These are phyloP conservation scores for Aspergillus fructus DNA, from an alignment of 2,329 filamentous ascomycete species.

Conservation along the genomic window DNA sequence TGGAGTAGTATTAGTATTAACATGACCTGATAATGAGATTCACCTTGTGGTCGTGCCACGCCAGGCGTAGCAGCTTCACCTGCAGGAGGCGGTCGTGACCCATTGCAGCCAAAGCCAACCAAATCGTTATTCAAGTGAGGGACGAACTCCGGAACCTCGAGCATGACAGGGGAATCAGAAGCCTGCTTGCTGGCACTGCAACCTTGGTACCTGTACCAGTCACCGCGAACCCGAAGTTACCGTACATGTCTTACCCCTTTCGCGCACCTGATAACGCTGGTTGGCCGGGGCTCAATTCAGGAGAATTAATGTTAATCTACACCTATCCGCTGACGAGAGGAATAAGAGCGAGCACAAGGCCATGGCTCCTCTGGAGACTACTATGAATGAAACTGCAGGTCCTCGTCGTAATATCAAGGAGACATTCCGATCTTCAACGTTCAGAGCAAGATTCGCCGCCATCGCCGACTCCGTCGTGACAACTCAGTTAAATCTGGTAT, in stretches of 20 bases:
- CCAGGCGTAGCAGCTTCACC: neutral
- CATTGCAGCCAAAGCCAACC: neutral
- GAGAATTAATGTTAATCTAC: slow-evolving; percentile 9
- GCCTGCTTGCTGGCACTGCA: too few relatives aligned
- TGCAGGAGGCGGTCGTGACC: neutral
- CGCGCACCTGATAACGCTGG: slow-evolving; percentile 12
- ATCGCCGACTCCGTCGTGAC: neutral
- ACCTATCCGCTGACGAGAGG: neutral
- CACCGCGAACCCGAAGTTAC: slow-evolving; percentile 3
- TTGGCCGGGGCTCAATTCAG: slow-evolving; percentile 16
- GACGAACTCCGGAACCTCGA: neutral
- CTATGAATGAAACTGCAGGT: neutral
- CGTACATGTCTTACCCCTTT: slow-evolving; percentile 19
- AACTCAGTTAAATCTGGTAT: slow-evolving; percentile 13
- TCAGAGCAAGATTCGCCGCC: neutral
- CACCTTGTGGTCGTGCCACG: neutral
- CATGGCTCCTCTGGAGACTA: neutral
- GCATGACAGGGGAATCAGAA: neutral
- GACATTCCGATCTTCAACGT: neutral
- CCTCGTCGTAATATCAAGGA: neutral
- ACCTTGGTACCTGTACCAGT: neutral
- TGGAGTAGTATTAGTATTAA: neutral
- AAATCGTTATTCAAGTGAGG: neutral
- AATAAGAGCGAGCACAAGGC: neutral
- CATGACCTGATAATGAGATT: neutral